Conservation (phyloP, 768 basidiomycete genomes). For the Rhodotorula babjevae region DNA sequence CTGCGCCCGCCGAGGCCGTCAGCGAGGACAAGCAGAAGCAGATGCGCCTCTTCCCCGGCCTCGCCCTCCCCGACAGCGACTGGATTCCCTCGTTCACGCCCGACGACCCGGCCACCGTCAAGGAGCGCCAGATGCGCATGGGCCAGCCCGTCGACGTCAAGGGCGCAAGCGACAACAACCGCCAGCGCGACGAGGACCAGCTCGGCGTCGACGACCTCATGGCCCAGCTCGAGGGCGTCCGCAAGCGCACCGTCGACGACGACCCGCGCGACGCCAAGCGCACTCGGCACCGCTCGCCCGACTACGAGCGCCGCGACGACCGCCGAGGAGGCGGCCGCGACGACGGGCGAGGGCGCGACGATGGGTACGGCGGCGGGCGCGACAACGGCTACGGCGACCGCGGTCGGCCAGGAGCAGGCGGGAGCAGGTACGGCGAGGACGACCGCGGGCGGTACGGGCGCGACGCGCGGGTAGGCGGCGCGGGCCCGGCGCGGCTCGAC, state of each 20-base stretch:
- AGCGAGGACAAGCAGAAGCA: conserved; percentile 66
- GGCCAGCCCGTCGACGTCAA: conserved; percentile 24
- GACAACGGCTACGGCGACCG: conserved; percentile 41
- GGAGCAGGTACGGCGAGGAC: conserved; percentile 44
- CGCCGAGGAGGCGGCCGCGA: conserved; percentile 35
- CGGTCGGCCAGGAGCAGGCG: conserved; percentile 23
- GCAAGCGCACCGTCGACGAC: conserved; percentile 55
- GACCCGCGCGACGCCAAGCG: conserved; percentile 40
- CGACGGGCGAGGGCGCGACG: conserved; percentile 13
- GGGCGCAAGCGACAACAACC: conserved; percentile 37
- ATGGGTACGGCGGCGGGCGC: conserved; percentile 39
- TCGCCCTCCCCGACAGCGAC: conserved; percentile 73
- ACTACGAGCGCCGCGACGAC: conserved; percentile 45
- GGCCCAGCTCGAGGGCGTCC: conserved; percentile 63
- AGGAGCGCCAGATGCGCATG: conserved; percentile 27
- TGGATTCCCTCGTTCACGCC: conserved; percentile 54
- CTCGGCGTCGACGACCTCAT: conserved; percentile 87
- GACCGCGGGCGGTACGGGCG: conserved; percentile 47
- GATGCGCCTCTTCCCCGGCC: conserved; percentile 82
- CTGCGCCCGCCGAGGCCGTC: conserved; percentile 32
- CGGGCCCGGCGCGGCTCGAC: conserved; percentile 54
- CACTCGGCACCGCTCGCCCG: conserved; percentile 48
- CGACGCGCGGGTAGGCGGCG: conserved; percentile 46
- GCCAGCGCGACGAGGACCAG: conserved; percentile 20
- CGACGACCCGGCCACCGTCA: conserved; percentile 41